These are phyloP conservation scores for Pneumocystis canis DNA, from an alignment of 1,139 yeast species.

Conservation along the genomic window DNA sequence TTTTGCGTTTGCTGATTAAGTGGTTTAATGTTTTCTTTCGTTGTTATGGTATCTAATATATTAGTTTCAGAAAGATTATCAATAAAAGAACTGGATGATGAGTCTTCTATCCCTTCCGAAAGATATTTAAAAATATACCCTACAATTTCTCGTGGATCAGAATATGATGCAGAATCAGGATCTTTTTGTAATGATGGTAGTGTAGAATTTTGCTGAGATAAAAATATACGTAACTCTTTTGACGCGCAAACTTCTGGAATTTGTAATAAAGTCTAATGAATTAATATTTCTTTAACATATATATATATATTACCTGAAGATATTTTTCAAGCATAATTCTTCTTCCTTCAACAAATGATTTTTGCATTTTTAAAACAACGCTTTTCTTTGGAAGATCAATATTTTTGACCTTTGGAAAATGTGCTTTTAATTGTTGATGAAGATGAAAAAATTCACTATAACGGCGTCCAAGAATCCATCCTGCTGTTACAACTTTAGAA, in stretches of 20 bases:
- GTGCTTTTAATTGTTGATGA: constrained; percentile 45
- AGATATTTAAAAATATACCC: not conserved
- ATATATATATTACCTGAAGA: constrained; percentile 28
- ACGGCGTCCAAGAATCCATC: constrained; percentile 75
- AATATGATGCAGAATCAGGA: not conserved
- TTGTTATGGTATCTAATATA: not conserved
- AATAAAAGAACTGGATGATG: not conserved
- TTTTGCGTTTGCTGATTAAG: constrained; percentile 9
- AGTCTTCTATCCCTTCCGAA: not conserved
- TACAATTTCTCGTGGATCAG: not conserved
- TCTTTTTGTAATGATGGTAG: not conserved
- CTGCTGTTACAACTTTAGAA: constrained; percentile 30
- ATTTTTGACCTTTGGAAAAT: constrained; percentile 37
- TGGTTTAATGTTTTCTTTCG: not conserved
- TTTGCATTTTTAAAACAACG: constrained; percentile 51
- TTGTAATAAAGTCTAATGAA: constrained; percentile 27
- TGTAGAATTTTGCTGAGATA: constrained; percentile 50
- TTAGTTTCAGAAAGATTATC: not conserved
- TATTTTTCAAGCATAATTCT: constrained; percentile 48
- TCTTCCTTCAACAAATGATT: constrained; percentile 51
- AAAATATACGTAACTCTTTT: constrained; percentile 54
- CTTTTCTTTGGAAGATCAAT: constrained; percentile 51
- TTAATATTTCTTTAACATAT: constrained; percentile 9
- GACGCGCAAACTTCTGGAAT: constrained; percentile 62
- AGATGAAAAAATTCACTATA: constrained; percentile 69